Base-by-base conservation (phyloP, 2,329 filamentous ascomycete species). In the Graphilbum fragrans region DNA sequence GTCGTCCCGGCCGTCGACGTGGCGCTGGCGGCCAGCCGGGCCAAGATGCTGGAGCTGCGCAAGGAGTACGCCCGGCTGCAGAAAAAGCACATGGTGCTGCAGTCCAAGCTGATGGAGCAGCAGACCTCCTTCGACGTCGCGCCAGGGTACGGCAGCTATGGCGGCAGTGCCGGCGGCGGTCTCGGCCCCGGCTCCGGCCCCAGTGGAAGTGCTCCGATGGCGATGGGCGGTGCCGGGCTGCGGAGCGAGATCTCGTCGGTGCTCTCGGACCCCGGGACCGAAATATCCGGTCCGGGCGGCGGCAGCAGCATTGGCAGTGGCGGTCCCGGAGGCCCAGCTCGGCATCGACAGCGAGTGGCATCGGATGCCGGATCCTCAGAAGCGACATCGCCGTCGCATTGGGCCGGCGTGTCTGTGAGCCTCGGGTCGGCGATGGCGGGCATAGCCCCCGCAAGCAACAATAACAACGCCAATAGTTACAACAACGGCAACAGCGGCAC, bases 41-140 rank as follows among this genome's bases (percentile, higher is more conserved):
- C 65, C 1, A 72, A 70, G 54, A 69, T 76, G 45, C 59, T 63
- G 0, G 71, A 74, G 49, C 55, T 76, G 45, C 68, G 72, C 50
- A 69, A 63, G 51, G 70, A 72, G 44, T 65, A 72, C 49, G 58
- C 58, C 36, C 58, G 66, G 18, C 58, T 77, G 38, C 61, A 62
- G 50, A 65, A 64, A 40, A 73, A 72, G 50, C 73, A 73, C 51
- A 68, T 64, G 12, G 63, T 63, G 2, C 55, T 75, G 18, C 68
- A 77, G 53, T 66, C 46, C 10, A 37, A 44, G 38, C n/a, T 27
- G 6, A 39, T 49, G 14, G 47, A 48, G 18, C 41, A 27, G 3
- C 35, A 38, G 14, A 22, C 45, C 7, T 18, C 18, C 9, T 39
- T 33, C n/a, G 43, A 47, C 18, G n/a, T n/a, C n/a, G 43, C 31